phyloP scores from a whole-genome alignment of 768 basidiomycete species.

The Kwoniella sp. region DNA sequence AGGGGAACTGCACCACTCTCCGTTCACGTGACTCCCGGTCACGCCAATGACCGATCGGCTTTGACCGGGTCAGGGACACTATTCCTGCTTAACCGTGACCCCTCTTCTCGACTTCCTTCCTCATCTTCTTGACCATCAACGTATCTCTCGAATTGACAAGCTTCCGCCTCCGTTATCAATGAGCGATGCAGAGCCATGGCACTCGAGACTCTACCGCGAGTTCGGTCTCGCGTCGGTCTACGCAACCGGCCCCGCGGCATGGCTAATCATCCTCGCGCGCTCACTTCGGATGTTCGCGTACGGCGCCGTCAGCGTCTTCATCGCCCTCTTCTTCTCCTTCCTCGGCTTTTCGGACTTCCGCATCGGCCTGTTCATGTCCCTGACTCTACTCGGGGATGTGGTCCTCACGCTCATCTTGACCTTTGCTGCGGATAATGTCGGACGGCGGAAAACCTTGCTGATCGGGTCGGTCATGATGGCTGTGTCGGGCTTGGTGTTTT shows the following conservation, averaged over 20 bases:
- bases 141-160: too few relatives aligned
- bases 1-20: too few relatives aligned
- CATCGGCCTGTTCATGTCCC: constrained; percentile 49
- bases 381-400: constrained; percentile 52
- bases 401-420: constrained; percentile 40
- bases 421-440: constrained; percentile 40
- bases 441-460: constrained; percentile 39
- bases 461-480: constrained; percentile 45
- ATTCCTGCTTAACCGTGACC: too few relatives aligned
- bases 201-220: constrained; percentile 8
- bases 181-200: not conserved
- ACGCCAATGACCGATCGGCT: too few relatives aligned
- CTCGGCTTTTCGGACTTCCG: constrained; percentile 42
- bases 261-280: constrained; percentile 38
- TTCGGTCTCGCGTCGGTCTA: constrained; percentile 28
- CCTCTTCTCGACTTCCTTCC: too few relatives aligned
- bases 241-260: constrained; percentile 29
- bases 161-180: too few relatives aligned
- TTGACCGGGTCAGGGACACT: too few relatives aligned
- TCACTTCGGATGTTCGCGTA: constrained; percentile 39
- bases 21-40: too few relatives aligned
- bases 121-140: too few relatives aligned
- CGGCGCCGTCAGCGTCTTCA: constrained; percentile 40
- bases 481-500: constrained; percentile 34
- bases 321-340: constrained; percentile 42